Evolutionary conservation across 225 moss, liverwort and hornwort genomes (phyloP).

Genomic region (Pseudoscleropodium purum): DNA sequence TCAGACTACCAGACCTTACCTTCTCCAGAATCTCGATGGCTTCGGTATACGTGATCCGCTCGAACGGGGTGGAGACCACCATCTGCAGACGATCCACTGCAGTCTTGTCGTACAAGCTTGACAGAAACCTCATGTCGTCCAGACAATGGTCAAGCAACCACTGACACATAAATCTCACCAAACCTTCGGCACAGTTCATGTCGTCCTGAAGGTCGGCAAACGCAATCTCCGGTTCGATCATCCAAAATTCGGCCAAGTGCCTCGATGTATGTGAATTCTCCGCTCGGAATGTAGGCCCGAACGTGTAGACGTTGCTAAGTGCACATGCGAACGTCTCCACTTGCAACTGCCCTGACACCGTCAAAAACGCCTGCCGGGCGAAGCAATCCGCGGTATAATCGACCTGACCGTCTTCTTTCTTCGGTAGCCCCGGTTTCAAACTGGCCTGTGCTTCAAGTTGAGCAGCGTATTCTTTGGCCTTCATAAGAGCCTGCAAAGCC

Average conservation of each 20-base stretch:
- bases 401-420: conserved; percentile 55
- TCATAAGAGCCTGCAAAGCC: conserved; percentile 34
- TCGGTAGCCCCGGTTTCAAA: conserved; percentile 65
- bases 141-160: conserved; percentile 90
- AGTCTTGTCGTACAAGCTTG: conserved; percentile 48
- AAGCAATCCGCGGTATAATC: conserved; percentile 82
- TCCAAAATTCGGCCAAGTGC: conserved; percentile 97
- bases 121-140: conserved; percentile 24
- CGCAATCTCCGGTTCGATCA: conserved; percentile 97
- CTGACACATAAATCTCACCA: conserved; percentile 77
- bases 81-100: conserved; percentile 75
- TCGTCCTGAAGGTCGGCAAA: conserved; percentile 88
- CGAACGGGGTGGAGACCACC: conserved; percentile 81
- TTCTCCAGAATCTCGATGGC: conserved; percentile 64
- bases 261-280: conserved; percentile 91
- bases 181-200: conserved; percentile 97
- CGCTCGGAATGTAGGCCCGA: conserved; percentile 91
- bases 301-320: conserved; percentile 85
- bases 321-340: conserved; percentile 89
- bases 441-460: conserved; percentile 30
- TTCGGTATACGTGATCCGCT: conserved; percentile 70
- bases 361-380: conserved; percentile 75
- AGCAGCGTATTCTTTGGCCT: conserved; percentile 28
- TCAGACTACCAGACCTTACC: conserved; percentile 9
- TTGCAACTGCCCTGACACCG: conserved; percentile 93